Base-by-base conservation (phyloP, 805 yeast genomes). In the Myxozyma udenii region DNA sequence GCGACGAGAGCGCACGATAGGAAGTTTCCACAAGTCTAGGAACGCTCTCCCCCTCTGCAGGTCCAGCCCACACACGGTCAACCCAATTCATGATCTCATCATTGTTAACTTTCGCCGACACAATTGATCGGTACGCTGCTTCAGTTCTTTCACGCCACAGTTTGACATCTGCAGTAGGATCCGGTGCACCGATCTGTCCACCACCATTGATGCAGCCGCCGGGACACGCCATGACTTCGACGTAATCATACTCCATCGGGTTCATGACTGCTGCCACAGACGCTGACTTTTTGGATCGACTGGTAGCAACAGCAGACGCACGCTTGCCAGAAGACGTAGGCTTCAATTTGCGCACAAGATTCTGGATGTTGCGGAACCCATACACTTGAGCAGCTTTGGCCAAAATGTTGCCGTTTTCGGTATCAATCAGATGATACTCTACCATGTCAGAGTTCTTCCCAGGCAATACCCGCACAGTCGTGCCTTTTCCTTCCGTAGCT, bases 141-240 rank as follows among this genome's bases (percentile, higher is more conserved):
- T 66, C 71, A 50, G 54, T 58, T 39, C 59, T 64, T 53, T 57
- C 67, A 48, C 51, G 60, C 71, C 69, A 70, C 42, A 64, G 68
- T 47, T 62, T 64, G 12, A 61, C 60, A 4, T 39, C 46, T 3
- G 44, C 42, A 16, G 33, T 46, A 5, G 51, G 62, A 18, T 56
- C 66, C n/a, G 70, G 69, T 11, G 67, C 74, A 3, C 79, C 75
- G 18, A 88, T 77, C 62, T 89, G 90, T 0, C 98, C 98, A 21
- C 98, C 98, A 9, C 98, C 98, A 64, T 91, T 93, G 50, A 90
- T 86, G 64, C 98, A 93, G 1, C 98, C 98, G 25, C 87, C 89
- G 4, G 98, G 98, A 67, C 98, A 93, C 0, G 98, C 98, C 96
- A 89, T 91, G 41, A 93, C 85, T 63, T 93, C 98, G 4, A 91